phyloP scores from a whole-genome alignment of 2,329 filamentous ascomycete genomes.

The Colletotrichum sp. region DNA sequence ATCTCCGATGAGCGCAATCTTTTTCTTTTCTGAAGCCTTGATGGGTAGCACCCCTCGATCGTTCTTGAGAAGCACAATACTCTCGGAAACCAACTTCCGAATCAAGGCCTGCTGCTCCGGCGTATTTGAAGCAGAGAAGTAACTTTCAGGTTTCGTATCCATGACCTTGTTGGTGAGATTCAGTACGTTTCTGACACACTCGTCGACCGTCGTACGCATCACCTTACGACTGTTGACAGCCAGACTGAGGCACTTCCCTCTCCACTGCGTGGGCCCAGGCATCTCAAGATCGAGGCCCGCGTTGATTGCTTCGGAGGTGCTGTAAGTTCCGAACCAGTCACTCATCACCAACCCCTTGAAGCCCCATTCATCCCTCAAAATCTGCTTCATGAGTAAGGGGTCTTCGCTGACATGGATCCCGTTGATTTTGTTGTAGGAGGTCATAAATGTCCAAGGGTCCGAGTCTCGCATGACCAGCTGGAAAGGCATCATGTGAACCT shows the following conservation, averaged over 20 bases:
- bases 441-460: slow-evolving; percentile 61
- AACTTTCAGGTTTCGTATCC: slow-evolving; percentile 38
- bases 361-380: slow-evolving; percentile 62
- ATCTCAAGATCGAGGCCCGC: slow-evolving; percentile 65
- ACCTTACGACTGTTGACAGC: slow-evolving; percentile 13
- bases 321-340: slow-evolving; percentile 64
- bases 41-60: slow-evolving; percentile 67
- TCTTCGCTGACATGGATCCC: slow-evolving; percentile 61
- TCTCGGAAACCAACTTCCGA: slow-evolving; percentile 68
- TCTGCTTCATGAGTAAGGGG: slow-evolving; percentile 49
- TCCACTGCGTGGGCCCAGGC: slow-evolving; percentile 56
- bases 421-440: slow-evolving; percentile 64
- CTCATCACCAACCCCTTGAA: slow-evolving; percentile 63
- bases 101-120: slow-evolving; percentile 64
- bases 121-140: slow-evolving; percentile 53
- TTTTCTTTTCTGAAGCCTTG: slow-evolving; percentile 58
- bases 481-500: slow-evolving; percentile 64
- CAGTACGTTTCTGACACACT: slow-evolving; percentile 60
- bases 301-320: slow-evolving; percentile 51
- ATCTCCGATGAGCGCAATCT: slow-evolving; percentile 24
- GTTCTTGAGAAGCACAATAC: slow-evolving; percentile 79
- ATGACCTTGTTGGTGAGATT: slow-evolving; percentile 57
- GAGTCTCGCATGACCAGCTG: slow-evolving; percentile 60
- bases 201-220: slow-evolving; percentile 44
- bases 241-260: slow-evolving; percentile 11